Base-by-base conservation (phyloP, 1,284 basidiomycete genomes). In the Phellinidium pouzarii region DNA sequence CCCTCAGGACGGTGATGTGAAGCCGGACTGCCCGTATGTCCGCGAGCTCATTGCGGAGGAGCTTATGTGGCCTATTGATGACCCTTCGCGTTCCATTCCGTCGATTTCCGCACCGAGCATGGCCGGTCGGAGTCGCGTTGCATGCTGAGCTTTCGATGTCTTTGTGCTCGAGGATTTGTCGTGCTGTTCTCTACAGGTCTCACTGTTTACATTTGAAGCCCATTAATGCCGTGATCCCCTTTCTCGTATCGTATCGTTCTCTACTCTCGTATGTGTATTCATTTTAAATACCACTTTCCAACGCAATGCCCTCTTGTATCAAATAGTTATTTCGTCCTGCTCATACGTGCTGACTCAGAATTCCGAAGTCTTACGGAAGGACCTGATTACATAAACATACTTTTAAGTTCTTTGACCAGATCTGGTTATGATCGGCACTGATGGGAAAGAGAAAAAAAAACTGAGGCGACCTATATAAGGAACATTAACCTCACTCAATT, bases 11-110 rank as follows among this genome's bases (percentile, higher is more conserved):
- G 55, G 55, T 20, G 55, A 53, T 31, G 48, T 57, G 11, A 57
- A 57, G 42, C 55, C 55, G 22, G 55, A 57, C 36, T 53, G 55
- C 37, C 52, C 51, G 14, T 57, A 57, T 20, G 52, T 57, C 25
- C 55, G 55, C 14, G 55, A 57, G 38, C 46, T 57, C 38, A 53
- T 57, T 36, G 36, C 46, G 14, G 55, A 57, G 41, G 55, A 57
- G 52, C 52, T 57, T 26, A 57, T 57, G 55, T 57, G 55, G 55
- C 55, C 55, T 1, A 53, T 53, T 31, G 55, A 53, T 26, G 55
- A 57, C 27, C 51, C 51, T 11, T 47, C 53, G 6, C 55, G 55
- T 20, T 48, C 54, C 14, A 52, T 56, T 20, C 53, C 53, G 22
- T 46, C 53, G 26, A 44, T 50, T 26, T 31, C 53, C 31, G 48